A percentile compares a stretch with the other conserved stretches of the same genome.
These are phyloP conservation scores for Teunomyces funiuensis DNA, from an alignment of 805 yeast species.

Conservation along the genomic window DNA sequence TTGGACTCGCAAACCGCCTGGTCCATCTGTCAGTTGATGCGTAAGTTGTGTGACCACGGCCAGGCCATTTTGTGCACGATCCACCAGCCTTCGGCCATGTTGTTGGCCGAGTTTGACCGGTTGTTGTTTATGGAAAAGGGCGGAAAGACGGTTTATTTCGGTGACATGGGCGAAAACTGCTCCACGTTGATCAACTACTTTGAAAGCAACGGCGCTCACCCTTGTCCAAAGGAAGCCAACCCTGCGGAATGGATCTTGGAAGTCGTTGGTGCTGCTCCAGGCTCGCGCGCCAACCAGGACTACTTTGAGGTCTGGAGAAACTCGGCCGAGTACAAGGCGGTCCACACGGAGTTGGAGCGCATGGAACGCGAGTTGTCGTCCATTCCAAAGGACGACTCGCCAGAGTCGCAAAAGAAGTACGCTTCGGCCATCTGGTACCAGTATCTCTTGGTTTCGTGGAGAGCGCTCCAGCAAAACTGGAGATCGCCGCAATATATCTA, in stretches of 20 bases:
- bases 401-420: conserved; percentile 24
- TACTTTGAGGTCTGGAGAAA: conserved; percentile 64
- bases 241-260: conserved; percentile 78
- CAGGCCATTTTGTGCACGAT: conserved; percentile 76
- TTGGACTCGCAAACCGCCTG: conserved; percentile 49
- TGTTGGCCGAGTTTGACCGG: conserved; percentile 68
- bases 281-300: conserved; percentile 68
- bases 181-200: conserved; percentile 59
- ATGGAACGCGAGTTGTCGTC: conserved; percentile 17
- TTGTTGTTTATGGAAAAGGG: conserved; percentile 66
- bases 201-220: conserved; percentile 64
- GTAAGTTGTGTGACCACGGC: conserved; percentile 67
- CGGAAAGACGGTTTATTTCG: conserved; percentile 79
- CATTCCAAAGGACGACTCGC: conserved; percentile 24
- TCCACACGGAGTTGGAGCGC: conserved; percentile 12
- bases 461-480: conserved; percentile 29
- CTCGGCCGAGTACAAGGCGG: conserved; percentile 16
- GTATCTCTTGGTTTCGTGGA: conserved; percentile 16
- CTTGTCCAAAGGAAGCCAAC: conserved; percentile 46
- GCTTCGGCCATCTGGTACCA: conserved; percentile 28
- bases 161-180: conserved; percentile 72
- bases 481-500: conserved; percentile 62
- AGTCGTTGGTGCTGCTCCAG: conserved; percentile 80
- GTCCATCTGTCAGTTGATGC: conserved; percentile 66
- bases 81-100: conserved; percentile 74